Evolutionary conservation across 495 filamentous ascomycete genomes (phyloP).

Genomic region (Talaromyces proteolyticus): DNA sequence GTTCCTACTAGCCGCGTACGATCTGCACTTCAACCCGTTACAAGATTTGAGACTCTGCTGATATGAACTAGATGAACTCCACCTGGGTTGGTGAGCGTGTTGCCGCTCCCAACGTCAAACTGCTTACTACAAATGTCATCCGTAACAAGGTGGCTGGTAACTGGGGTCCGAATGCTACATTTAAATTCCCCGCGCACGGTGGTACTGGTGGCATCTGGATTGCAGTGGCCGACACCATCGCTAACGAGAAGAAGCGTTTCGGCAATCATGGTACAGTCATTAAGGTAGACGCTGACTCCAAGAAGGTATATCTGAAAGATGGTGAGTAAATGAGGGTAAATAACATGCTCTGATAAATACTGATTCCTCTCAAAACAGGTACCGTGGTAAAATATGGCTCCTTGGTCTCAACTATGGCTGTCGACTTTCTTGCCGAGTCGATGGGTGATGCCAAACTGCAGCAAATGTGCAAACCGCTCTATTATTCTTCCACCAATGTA

Average conservation of each 20-base stretch:
- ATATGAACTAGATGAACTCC: constrained; percentile 82
- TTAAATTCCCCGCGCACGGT: constrained; percentile 92
- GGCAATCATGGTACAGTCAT: constrained; percentile 77
- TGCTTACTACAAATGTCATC: constrained; percentile 87
- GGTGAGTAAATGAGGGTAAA: too few species aligned
- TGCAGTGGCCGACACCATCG: constrained; percentile 87
- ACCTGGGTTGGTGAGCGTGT: constrained; percentile 98
- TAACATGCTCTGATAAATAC: background rate
- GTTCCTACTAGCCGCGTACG: constrained; percentile 90
- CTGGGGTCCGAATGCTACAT: constrained; percentile 97
- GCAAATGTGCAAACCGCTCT: constrained; percentile 80
- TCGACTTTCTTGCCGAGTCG: constrained; percentile 79
- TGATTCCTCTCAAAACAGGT: constrained; percentile 30
- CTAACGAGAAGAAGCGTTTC: constrained; percentile 83
- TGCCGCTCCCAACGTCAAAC: constrained; percentile 93
- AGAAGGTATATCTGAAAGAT: constrained; percentile 74
- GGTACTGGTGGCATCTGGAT: constrained; percentile 99
- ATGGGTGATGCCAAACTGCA: constrained; percentile 83
- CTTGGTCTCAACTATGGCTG: constrained; percentile 92
- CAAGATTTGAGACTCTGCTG: constrained; percentile 3
- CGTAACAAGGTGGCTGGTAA: constrained; percentile 92
- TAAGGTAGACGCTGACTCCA: constrained; percentile 77
- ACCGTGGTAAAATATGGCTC: constrained; percentile 84
- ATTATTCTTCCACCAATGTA: constrained; percentile 95
- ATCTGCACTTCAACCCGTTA: background rate